Conservation (phyloP, 192 early-diverging fungal genomes). For the Piromyces sp. region DNA sequence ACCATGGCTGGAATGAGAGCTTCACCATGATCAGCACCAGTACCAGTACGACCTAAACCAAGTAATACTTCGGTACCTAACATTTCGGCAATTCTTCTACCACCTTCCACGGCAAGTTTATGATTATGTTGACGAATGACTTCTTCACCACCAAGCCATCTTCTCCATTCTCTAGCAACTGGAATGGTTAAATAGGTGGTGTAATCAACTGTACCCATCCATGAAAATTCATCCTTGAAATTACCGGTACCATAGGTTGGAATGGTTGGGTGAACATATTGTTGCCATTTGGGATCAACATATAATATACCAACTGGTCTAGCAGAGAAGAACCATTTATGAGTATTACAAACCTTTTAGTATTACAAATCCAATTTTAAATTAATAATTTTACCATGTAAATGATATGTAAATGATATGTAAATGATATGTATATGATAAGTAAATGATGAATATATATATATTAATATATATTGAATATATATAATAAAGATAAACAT, state of each 20-base stretch:
- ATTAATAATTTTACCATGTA: too few species aligned
- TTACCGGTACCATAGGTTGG: background rate
- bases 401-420: too few species aligned
- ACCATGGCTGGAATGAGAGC: conserved; percentile 28
- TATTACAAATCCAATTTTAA: too few species aligned
- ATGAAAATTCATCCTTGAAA: background rate
- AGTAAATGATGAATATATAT: too few species aligned
- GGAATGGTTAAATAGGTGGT: conserved; percentile 11
- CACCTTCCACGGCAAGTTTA: conserved; percentile 31
- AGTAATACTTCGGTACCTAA: conserved; percentile 26
- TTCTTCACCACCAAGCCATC: conserved; percentile 37
- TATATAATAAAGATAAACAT: too few species aligned
- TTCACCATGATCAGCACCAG: conserved; percentile 17
- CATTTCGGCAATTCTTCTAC: conserved; percentile 31
- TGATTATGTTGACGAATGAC: conserved; percentile 21
- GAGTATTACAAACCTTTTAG: background rate
- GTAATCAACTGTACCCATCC: conserved; percentile 7
- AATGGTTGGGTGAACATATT: background rate
- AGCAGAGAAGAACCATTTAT: background rate
- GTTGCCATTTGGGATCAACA: background rate
- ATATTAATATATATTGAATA: too few species aligned
- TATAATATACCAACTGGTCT: background rate
- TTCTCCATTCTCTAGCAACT: conserved; percentile 25
- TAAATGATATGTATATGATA: too few species aligned
- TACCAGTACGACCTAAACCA: background rate